A percentile compares a stretch with the other conserved stretches of the same genome.
These are phyloP conservation scores for Botrytis pseudocinerea DNA, from an alignment of 2,329 filamentous ascomycete genomes.

Conservation along the genomic window DNA sequence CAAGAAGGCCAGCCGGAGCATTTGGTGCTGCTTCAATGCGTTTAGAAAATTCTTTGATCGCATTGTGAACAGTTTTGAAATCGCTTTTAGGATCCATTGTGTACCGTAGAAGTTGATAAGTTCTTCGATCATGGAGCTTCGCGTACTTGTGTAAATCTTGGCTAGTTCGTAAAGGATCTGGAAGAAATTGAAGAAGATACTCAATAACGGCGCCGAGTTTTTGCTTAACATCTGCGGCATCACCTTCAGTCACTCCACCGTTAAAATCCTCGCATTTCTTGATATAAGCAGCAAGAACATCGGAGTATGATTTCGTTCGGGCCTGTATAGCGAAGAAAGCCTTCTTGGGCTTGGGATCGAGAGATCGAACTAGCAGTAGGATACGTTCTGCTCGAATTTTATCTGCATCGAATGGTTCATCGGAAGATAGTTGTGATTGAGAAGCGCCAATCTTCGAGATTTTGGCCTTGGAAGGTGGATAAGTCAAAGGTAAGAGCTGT, in stretches of 20 bases:
- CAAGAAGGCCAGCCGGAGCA: slow-evolving; percentile 61
- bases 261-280: slow-evolving; percentile 88
- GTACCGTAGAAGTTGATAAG: slow-evolving; percentile 86
- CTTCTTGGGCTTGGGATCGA: slow-evolving; percentile 76
- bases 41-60: slow-evolving; percentile 86
- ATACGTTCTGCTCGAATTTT: slow-evolving; percentile 82
- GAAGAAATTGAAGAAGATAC: slow-evolving; percentile 72
- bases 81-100: slow-evolving; percentile 83
- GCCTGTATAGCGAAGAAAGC: slow-evolving; percentile 87
- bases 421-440: slow-evolving; percentile 50
- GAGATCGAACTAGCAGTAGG: slow-evolving; percentile 73
- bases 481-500: slow-evolving; percentile 83
- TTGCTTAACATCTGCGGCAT: slow-evolving; percentile 65
- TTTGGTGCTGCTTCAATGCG: slow-evolving; percentile 69
- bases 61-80: slow-evolving; percentile 86
- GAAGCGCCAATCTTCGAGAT: slow-evolving; percentile 61
- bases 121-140: slow-evolving; percentile 84
- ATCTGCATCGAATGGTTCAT: slow-evolving; percentile 61
- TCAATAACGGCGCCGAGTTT: slow-evolving; percentile 72
- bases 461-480: slow-evolving; percentile 69
- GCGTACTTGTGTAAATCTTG: slow-evolving; percentile 87
- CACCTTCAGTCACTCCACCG: slow-evolving; percentile 76
- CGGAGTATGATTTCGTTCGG: slow-evolving; percentile 72
- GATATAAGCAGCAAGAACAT: slow-evolving; percentile 73
- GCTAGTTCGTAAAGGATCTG: slow-evolving; percentile 70